phyloP scores from a whole-genome alignment of 176 grass and related monocot genomes.

The Bothriochloa decipiens region DNA sequence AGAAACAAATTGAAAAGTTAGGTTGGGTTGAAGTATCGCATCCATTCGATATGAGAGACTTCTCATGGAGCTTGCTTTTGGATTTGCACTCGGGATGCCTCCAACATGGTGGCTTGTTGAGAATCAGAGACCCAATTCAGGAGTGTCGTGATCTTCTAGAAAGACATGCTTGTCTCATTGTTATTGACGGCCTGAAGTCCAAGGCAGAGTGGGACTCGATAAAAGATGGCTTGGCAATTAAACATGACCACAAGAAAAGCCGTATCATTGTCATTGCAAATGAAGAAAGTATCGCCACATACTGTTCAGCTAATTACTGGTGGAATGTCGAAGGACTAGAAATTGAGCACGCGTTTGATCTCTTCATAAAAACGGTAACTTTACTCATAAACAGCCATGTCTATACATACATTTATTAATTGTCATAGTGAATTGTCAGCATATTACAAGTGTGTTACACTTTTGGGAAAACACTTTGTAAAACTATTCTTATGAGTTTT shows the following conservation, averaged over 20 bases:
- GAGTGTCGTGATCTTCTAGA: not conserved
- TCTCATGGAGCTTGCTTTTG: not conserved
- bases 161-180: not conserved
- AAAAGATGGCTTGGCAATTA: not conserved
- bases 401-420: too few species aligned
- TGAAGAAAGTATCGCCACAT: not conserved
- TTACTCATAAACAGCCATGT: not conserved
- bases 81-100: not conserved
- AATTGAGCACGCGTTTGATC: not conserved
- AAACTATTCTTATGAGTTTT: too few species aligned
- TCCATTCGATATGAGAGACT: not conserved
- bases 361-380: not conserved
- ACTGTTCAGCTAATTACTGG: not conserved
- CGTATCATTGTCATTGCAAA: not conserved
- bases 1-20: not conserved
- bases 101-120: not conserved
- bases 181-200: slow-evolving; percentile 3
- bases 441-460: too few species aligned
- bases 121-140: slow-evolving; percentile 1
- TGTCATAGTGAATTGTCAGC: too few species aligned
- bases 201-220: not conserved
- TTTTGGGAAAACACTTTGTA: too few species aligned
- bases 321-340: not conserved
- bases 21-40: not conserved
- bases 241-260: not conserved